phyloP scores from a whole-genome alignment of 164 flowering plant genomes.

The Vitis rotundifolia region DNA sequence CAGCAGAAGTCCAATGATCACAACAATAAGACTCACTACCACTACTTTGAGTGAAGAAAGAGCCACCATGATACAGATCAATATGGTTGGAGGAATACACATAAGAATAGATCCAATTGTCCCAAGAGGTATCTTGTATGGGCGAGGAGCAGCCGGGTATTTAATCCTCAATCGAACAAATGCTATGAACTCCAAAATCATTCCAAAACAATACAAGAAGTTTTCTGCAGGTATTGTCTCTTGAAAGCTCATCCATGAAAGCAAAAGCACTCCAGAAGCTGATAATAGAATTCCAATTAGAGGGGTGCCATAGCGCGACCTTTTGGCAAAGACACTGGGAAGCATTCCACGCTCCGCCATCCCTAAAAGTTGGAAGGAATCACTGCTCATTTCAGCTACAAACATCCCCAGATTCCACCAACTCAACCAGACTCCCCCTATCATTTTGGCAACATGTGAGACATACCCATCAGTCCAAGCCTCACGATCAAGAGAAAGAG shows the following conservation, averaged over 20 bases:
- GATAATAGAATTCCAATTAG: constrained; percentile 53
- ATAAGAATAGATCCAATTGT: constrained; percentile 46
- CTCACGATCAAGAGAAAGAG: constrained; percentile 35
- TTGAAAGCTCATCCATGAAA: constrained; percentile 60
- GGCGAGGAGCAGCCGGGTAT: constrained; percentile 43
- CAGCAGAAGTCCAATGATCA: constrained; percentile 42
- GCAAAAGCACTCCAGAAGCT: constrained; percentile 50
- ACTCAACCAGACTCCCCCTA: constrained; percentile 59
- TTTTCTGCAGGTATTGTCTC: constrained; percentile 61
- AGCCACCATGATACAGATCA: constrained; percentile 47
- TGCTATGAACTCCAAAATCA: constrained; percentile 55
- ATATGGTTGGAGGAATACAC: constrained; percentile 50
- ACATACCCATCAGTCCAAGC: constrained; percentile 58
- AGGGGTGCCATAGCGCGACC: constrained; percentile 60
- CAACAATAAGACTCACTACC: constrained; percentile 35
- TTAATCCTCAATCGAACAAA: constrained; percentile 45
- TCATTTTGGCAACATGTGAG: constrained; percentile 43
- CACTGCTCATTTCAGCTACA: constrained; percentile 68
- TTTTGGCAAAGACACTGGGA: constrained; percentile 46
- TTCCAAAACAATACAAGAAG: constrained; percentile 56
- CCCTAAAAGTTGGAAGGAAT: constrained; percentile 59
- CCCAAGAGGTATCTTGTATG: constrained; percentile 55
- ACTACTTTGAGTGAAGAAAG: constrained; percentile 41
- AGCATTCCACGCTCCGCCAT: constrained; percentile 69
- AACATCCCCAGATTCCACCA: constrained; percentile 64